Evolutionary conservation across 2,329 filamentous ascomycete species (phyloP).

Genomic region (Colletotrichum eremochloae): DNA sequence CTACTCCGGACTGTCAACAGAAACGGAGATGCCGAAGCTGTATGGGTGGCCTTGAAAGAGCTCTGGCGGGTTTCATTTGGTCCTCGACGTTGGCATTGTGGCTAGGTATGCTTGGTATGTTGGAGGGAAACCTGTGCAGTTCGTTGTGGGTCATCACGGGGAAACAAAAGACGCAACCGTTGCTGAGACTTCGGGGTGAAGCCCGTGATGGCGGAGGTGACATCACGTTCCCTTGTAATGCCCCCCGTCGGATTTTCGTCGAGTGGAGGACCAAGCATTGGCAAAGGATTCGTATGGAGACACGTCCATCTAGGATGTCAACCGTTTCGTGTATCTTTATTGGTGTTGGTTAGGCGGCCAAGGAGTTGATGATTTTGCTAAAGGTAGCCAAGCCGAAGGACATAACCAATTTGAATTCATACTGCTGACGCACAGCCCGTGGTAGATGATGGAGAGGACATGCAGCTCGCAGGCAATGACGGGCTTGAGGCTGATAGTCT

Average conservation of each 20-base stretch:
- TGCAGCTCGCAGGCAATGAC: not conserved
- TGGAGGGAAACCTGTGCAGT: not conserved
- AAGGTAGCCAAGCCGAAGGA: slow-evolving; percentile 1
- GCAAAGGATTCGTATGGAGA: slow-evolving; percentile 26
- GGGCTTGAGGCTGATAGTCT: not conserved
- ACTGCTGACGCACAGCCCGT: slow-evolving; percentile 42
- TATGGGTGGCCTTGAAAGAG: not conserved
- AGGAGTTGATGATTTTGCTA: slow-evolving; percentile 4
- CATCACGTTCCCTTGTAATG: slow-evolving; percentile 2
- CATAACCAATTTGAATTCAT: not conserved
- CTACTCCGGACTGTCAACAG: slow-evolving; percentile 8
- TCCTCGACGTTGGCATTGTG: not conserved
- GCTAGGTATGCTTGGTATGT: not conserved
- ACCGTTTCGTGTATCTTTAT: not conserved
- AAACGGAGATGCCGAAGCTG: slow-evolving; percentile 2
- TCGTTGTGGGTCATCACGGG: not conserved
- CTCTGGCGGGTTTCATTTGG: not conserved
- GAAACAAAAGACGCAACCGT: not conserved
- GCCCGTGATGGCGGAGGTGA: slow-evolving; percentile 8
- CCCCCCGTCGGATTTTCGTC: slow-evolving; percentile 25
- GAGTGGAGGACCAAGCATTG: slow-evolving; percentile 29
- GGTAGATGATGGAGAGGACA: slow-evolving; percentile 54
- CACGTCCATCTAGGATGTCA: not conserved
- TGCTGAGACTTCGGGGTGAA: not conserved
- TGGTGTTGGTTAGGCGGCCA: slow-evolving; percentile 26